Evolutionary conservation across 352 stramenopile species (phyloP).

Genomic region (Phytophthora europaea): DNA sequence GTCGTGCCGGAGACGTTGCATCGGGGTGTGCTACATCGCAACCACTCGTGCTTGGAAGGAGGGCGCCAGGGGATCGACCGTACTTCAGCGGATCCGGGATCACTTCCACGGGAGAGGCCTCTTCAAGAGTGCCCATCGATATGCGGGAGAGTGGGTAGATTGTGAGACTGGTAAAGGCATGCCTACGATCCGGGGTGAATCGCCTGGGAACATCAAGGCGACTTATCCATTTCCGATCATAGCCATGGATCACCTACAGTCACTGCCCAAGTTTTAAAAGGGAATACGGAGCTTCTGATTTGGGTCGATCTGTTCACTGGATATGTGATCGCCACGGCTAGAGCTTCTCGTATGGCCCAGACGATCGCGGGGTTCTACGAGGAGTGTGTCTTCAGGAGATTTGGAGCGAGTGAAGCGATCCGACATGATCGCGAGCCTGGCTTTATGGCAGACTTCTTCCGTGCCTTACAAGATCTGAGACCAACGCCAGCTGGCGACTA

Average conservation of each 20-base stretch:
- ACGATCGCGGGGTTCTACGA: background rate
- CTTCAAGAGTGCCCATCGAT: conserved; percentile 6
- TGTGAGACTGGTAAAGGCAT: conserved; percentile 2
- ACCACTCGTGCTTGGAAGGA: conserved; percentile 9
- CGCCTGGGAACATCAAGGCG: background rate
- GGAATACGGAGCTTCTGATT: background rate
- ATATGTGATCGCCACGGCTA: no score
- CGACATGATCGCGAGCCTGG: background rate
- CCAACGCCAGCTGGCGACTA: background rate
- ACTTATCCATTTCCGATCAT: background rate
- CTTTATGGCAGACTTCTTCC: background rate
- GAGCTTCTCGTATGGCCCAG: no score
- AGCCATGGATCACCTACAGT: background rate
- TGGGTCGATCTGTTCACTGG: no score
- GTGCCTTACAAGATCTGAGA: background rate
- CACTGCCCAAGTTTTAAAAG: background rate
- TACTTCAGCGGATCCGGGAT: conserved; percentile 1
- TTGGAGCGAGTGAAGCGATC: background rate
- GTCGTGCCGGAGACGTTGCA: conserved; percentile 10
- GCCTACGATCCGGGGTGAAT: background rate
- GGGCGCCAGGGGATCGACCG: conserved; percentile 9
- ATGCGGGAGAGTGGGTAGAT: conserved; percentile 7
- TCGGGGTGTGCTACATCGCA: conserved; percentile 15
- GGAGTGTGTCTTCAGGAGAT: background rate
- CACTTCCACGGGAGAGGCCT: conserved; percentile 17